Base-by-base conservation (phyloP, 2,329 filamentous ascomycete species). In the Fusarium subglutinans region DNA sequence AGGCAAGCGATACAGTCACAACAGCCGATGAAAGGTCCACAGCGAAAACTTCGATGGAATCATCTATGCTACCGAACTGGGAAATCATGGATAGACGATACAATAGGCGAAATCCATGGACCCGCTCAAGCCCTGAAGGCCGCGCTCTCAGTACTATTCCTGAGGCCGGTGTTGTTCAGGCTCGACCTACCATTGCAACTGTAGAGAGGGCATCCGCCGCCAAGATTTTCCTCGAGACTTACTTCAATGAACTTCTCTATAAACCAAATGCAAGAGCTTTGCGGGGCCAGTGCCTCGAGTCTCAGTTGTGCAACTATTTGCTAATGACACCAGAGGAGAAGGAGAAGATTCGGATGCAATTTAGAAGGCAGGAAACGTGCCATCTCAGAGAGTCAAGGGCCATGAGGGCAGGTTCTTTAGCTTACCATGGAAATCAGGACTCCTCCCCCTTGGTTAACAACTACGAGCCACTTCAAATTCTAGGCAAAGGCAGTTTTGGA, bases 401-500 rank as follows among this genome's bases (percentile, higher is more conserved):
- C 0, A 85, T 97, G 78, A 94, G 93, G 77, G 87, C 89, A 17
- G 89, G 87, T 50, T 89, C 88, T 22, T 68, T 84, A 35, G 57
- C 74, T 40, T 54, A 63, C 35, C 37, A 61, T 26, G 70, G 41
- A 8, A 62, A 59, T 15, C 64, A 63, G 9, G 60, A 67, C 11
- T 53, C 54, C 3, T 51, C 33, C 6, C 63, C 78, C 5, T 76
- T 73, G 14, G 70, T 70, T 24, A 77, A 82, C 17, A 80, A 80
- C 86, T 98, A 96, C 78, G 93, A 98, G 73, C 87, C 92, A 18
- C 84, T 98, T 37, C 93, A 95, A 75, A 87, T 97, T 24, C 87
- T 98, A 10, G 95, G 96, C 0, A 97, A 96, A 80, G 96, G 96
- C 14, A 98, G 95, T 79, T 99, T 98, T 82, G 96, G 96, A 0